Percentiles rank a stretch among this genome's conserved stretches.
phyloP scores from a whole-genome alignment of 306 rosid species.

The Casuarina glauca region DNA sequence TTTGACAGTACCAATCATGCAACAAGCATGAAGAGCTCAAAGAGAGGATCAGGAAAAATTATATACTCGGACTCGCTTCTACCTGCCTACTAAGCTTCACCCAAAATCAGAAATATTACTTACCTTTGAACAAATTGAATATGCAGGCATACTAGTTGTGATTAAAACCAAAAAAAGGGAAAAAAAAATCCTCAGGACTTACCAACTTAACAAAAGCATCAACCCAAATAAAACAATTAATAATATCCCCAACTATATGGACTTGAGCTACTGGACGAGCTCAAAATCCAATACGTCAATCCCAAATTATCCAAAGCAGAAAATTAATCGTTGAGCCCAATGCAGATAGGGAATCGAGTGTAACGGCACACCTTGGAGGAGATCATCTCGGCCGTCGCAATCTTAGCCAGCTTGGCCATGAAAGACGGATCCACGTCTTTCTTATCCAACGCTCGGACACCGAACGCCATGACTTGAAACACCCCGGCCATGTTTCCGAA shows the following conservation, averaged over 20 bases:
- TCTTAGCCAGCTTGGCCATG: constrained; percentile 85
- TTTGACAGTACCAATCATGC: not conserved
- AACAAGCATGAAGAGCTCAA: not conserved
- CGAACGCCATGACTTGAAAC: constrained; percentile 91
- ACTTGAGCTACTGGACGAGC: not conserved
- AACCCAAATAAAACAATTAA: not conserved
- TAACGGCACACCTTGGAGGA: constrained; percentile 67
- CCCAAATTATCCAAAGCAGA: not conserved
- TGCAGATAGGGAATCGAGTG: constrained; percentile 14
- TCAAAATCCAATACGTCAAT: not conserved
- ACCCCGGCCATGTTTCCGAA: constrained; percentile 95
- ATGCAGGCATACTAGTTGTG: not conserved
- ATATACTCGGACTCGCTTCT: not conserved
- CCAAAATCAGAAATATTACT: not conserved
- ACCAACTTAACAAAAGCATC: not conserved
- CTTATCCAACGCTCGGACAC: constrained; percentile 69
- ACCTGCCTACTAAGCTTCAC: not conserved
- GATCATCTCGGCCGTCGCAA: constrained; percentile 83
- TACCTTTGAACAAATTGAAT: not conserved
- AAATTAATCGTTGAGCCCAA: not conserved
- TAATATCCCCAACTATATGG: not conserved
- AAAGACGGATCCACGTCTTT: constrained; percentile 68
- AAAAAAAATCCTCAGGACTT: not conserved
- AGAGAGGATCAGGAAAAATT: not conserved
- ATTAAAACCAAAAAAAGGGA: not conserved